These are phyloP conservation scores for Metschnikowia anglica DNA, from an alignment of 805 yeast species.

Conservation along the genomic window DNA sequence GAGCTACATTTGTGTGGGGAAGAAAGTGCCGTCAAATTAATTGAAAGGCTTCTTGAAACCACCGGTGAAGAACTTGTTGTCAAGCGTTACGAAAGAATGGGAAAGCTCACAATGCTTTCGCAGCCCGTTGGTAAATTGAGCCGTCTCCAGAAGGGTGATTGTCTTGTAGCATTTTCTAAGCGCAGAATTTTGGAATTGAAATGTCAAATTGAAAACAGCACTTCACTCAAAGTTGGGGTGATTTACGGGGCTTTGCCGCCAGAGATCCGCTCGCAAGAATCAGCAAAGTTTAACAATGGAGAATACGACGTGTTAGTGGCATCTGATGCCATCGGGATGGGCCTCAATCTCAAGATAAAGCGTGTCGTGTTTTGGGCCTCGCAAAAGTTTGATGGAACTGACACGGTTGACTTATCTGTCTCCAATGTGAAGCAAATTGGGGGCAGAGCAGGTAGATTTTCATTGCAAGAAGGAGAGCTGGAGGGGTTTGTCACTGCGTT, in stretches of 20 bases:
- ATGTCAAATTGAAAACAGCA: constrained; percentile 61
- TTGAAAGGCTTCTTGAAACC: constrained; percentile 53
- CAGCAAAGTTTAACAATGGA: constrained; percentile 74
- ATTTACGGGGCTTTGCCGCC: constrained; percentile 96
- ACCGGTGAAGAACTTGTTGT: constrained; percentile 84
- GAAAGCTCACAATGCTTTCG: constrained; percentile 58
- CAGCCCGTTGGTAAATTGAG: constrained; percentile 31
- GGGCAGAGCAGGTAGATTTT: constrained; percentile 91
- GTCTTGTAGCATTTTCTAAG: constrained; percentile 85
- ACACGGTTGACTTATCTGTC: constrained; percentile 46
- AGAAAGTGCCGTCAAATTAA: constrained; percentile 70
- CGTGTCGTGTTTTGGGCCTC: constrained; percentile 73
- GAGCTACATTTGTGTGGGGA: constrained; percentile 96
- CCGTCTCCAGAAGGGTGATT: constrained; percentile 69
- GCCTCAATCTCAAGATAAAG: constrained; percentile 80
- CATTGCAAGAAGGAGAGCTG: constrained; percentile 32
- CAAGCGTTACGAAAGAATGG: constrained; percentile 70
- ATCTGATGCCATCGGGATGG: constrained; percentile 98
- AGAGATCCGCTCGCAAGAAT: constrained; percentile 86
- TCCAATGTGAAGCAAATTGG: constrained; percentile 89
- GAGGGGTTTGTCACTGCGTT: constrained; percentile 57
- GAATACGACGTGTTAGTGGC: constrained; percentile 83
- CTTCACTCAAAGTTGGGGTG: constrained; percentile 74
- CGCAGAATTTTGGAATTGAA: constrained; percentile 66
- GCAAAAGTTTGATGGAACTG: constrained; percentile 68